phyloP scores from a whole-genome alignment of 2,329 filamentous ascomycete species.

The Didymella glomerata region DNA sequence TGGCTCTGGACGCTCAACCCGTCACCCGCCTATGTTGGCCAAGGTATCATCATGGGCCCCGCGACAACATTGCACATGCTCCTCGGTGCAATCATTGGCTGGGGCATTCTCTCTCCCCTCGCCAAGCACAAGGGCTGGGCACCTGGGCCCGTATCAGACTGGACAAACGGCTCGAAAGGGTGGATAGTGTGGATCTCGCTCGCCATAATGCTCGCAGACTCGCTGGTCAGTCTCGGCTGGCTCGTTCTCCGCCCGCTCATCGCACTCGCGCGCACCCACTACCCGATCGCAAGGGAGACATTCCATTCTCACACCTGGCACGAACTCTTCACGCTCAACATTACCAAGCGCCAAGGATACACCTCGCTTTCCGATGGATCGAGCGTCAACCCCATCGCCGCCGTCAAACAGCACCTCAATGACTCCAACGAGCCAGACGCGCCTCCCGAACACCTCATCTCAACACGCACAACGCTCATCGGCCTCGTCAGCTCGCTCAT shows the following conservation, averaged over 20 bases:
- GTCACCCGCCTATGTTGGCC: slow-evolving; percentile 94
- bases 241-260: slow-evolving; percentile 72
- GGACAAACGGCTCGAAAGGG: slow-evolving; percentile 92
- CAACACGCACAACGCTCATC: slow-evolving; percentile 73
- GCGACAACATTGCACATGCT: slow-evolving; percentile 96
- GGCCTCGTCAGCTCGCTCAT: slow-evolving; percentile 78
- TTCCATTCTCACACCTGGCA: slow-evolving; percentile 48
- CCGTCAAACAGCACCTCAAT: slow-evolving; percentile 43
- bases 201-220: slow-evolving; percentile 96
- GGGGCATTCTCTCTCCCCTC: slow-evolving; percentile 88
- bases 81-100: slow-evolving; percentile 85
- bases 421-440: slow-evolving; percentile 71
- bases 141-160: slow-evolving; percentile 83
- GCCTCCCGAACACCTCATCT: slow-evolving; percentile 82
- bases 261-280: slow-evolving; percentile 54
- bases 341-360: slow-evolving; percentile 51
- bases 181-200: slow-evolving; percentile 99
- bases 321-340: slow-evolving; percentile 46
- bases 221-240: slow-evolving; percentile 85
- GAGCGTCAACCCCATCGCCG: slow-evolving; percentile 32
- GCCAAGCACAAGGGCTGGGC: slow-evolving; percentile 90
- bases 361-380: slow-evolving; percentile 44
- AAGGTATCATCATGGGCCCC: slow-evolving; percentile 98
- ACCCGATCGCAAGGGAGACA: slow-evolving; percentile 41
- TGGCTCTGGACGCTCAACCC: slow-evolving; percentile 98